Percentiles rank a stretch among this genome's conserved stretches.
Conservation (phyloP, 768 basidiomycete species). For the Lactarius deliciosus region DNA sequence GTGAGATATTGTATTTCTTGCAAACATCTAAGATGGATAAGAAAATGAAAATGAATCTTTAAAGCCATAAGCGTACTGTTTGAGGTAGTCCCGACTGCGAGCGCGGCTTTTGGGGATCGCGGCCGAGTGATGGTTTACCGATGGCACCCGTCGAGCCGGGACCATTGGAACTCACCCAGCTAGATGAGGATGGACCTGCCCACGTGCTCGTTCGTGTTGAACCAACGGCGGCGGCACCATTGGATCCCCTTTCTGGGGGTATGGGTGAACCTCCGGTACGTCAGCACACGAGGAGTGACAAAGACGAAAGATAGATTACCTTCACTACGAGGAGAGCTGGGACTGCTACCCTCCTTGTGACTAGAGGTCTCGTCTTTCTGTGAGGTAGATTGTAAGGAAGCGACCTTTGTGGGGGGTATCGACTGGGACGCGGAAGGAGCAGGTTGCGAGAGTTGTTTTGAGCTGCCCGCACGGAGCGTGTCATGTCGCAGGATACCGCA, state of each 20-base stretch:
- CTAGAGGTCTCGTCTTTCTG: slow-evolving; percentile 72
- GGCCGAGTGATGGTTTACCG: slow-evolving; percentile 73
- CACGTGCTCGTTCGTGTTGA: slow-evolving; percentile 56
- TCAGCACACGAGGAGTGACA: slow-evolving; percentile 19
- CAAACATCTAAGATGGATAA: slow-evolving; percentile 63
- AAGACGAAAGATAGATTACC: slow-evolving; percentile 44
- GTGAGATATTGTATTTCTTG: slow-evolving; percentile 99
- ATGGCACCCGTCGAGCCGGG: slow-evolving; percentile 43
- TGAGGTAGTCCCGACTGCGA: slow-evolving; percentile 92
- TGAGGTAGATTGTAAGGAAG: slow-evolving; percentile 54
- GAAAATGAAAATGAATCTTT: slow-evolving; percentile 70
- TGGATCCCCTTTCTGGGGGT: slow-evolving; percentile 54
- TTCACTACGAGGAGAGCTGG: slow-evolving; percentile 84
- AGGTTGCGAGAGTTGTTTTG: slow-evolving; percentile 73
- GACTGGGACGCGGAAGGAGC: slow-evolving; percentile 44
- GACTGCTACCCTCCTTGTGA: slow-evolving; percentile 76
- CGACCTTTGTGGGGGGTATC: slow-evolving; percentile 65
- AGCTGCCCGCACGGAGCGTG: slow-evolving; percentile 47
- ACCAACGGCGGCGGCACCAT: slow-evolving; percentile 43
- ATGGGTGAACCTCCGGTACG: slow-evolving; percentile 64
- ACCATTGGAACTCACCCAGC: slow-evolving; percentile 46
- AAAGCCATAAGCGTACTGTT: slow-evolving; percentile 88
- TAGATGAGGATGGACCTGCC: slow-evolving; percentile 44
- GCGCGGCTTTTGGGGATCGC: slow-evolving; percentile 97
- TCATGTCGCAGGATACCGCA: slow-evolving; percentile 33